Evolutionary conservation across 331 rosid species (phyloP).

Genomic region (Malus hybrid): DNA sequence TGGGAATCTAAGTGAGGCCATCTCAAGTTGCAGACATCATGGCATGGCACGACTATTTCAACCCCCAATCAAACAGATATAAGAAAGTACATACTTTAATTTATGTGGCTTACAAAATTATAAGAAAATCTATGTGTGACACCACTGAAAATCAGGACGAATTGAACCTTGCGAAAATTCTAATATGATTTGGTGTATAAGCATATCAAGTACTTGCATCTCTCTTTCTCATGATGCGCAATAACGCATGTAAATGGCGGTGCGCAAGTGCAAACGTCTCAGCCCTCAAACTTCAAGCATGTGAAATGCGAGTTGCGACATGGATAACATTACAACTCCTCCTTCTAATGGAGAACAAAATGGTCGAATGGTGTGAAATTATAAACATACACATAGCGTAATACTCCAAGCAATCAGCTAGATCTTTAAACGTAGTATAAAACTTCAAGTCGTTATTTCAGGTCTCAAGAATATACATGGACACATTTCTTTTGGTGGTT

Average conservation of each 20-base stretch:
- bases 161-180: accelerated
- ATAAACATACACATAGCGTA: not conserved
- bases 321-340: not conserved
- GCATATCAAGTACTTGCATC: not conserved
- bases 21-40: not conserved
- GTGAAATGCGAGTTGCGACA: not conserved
- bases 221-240: not conserved
- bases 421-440: not conserved
- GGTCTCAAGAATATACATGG: not conserved
- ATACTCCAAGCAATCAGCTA: not conserved
- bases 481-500: not conserved
- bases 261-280: not conserved
- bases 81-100: not conserved
- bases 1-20: conserved; percentile 20
- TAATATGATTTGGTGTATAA: no score
- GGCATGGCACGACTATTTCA: not conserved
- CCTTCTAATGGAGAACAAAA: not conserved
- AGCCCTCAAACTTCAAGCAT: not conserved
- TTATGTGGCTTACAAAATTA: not conserved
- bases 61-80: not conserved
- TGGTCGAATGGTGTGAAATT: not conserved
- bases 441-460: not conserved
- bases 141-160: no score
- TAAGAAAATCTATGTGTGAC: no score
- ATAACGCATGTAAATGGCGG: not conserved